A percentile compares a stretch with the other conserved stretches of the same genome.
phyloP scores from a whole-genome alignment of 495 filamentous ascomycete species.

The Hypoxylon fragiforme region DNA sequence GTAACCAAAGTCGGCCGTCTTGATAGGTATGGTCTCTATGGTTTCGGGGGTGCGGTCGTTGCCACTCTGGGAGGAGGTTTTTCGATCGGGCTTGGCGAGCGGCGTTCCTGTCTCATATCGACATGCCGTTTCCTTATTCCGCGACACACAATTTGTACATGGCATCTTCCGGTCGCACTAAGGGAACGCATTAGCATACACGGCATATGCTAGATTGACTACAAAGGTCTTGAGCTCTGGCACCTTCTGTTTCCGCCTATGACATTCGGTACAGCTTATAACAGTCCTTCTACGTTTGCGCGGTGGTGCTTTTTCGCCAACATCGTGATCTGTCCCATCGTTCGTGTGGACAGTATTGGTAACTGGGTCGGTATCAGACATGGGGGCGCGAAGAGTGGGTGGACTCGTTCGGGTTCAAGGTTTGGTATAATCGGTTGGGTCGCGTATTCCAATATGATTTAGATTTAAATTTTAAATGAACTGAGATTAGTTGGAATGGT shows the following conservation, averaged over 20 bases:
- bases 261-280: constrained; percentile 65
- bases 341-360: constrained; percentile 29
- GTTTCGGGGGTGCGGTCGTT: constrained; percentile 25
- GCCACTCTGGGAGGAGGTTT: constrained; percentile 21
- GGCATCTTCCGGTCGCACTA: constrained; percentile 65
- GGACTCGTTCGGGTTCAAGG: neutral
- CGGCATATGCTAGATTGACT: neutral
- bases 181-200: neutral
- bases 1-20: constrained; percentile 52
- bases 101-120: constrained; percentile 56
- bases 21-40: constrained; percentile 31
- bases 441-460: constrained; percentile 4
- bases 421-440: neutral
- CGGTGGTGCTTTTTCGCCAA: constrained; percentile 38
- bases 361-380: constrained; percentile 30
- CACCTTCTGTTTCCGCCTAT: constrained; percentile 66
- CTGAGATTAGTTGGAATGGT: too few relatives aligned
- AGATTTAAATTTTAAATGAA: too few relatives aligned
- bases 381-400: constrained; percentile 7
- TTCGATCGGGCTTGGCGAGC: constrained; percentile 43
- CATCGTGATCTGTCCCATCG: constrained; percentile 20
- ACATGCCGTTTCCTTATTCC: constrained; percentile 53
- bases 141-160: constrained; percentile 62
- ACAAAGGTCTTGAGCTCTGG: constrained; percentile 1
- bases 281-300: constrained; percentile 62